These are phyloP conservation scores for Talaromyces sp. DNA, from an alignment of 2,329 filamentous ascomycete species.

Conservation along the genomic window DNA sequence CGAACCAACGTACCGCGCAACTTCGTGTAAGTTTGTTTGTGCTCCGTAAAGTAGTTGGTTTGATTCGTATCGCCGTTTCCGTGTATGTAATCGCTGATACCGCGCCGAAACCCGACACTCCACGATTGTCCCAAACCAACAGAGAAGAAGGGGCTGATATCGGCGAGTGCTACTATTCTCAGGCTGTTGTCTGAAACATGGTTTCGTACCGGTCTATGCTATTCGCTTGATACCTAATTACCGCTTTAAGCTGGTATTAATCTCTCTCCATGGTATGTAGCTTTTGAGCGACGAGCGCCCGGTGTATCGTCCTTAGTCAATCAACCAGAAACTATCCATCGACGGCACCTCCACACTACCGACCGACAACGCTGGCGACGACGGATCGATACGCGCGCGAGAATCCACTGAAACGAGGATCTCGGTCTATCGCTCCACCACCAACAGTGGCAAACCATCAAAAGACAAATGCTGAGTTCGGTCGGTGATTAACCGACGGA, in stretches of 20 bases:
- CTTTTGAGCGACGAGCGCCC: no score
- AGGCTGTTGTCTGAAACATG: neutral
- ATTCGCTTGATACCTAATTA: no score
- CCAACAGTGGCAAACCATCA: neutral
- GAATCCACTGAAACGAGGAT: neutral
- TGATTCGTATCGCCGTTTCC: neutral
- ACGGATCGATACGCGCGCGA: neutral
- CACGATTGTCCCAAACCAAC: neutral
- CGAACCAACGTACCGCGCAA: neutral
- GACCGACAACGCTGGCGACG: no score
- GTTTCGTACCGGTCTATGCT: neutral
- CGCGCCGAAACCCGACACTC: conserved; percentile 3
- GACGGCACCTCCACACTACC: neutral
- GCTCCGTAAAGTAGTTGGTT: neutral
- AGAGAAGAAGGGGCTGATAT: neutral
- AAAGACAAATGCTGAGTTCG: neutral
- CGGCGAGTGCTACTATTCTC: neutral
- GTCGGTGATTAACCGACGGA: neutral
- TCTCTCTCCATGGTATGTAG: no score
- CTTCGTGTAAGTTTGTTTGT: neutral
- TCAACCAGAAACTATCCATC: neutral
- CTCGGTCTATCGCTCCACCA: neutral
- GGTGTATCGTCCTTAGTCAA: neutral
- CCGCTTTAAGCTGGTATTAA: no score
- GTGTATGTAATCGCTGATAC: neutral